phyloP scores from a whole-genome alignment of 306 rosid genomes.

The Cicer chorassanicum region DNA sequence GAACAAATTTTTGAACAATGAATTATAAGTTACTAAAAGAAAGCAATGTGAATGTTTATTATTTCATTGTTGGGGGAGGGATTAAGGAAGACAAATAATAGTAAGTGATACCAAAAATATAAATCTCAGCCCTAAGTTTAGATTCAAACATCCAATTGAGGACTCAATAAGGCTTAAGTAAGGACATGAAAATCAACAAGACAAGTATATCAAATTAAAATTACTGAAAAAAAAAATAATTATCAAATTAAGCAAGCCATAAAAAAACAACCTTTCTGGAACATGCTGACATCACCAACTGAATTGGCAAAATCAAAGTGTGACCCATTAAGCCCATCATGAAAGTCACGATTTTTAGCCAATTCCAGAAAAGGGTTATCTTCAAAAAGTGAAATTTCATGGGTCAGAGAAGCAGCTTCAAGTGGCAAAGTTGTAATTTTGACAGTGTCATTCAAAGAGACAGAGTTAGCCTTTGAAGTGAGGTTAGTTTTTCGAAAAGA shows the following conservation, averaged over 20 bases:
- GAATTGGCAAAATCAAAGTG: conserved; percentile 41
- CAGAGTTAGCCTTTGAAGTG: conserved; percentile 42
- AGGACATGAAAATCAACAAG: neutral
- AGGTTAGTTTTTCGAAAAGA: conserved; percentile 43
- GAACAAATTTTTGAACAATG: neutral
- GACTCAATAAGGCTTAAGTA: neutral
- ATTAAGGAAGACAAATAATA: neutral
- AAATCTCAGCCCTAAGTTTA: neutral
- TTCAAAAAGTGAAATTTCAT: conserved; percentile 24
- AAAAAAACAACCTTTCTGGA: conserved; percentile 50
- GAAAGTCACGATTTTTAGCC: conserved; percentile 35
- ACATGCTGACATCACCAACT: conserved; percentile 33
- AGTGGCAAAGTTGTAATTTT: neutral
- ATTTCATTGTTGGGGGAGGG: neutral
- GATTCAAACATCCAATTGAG: neutral
- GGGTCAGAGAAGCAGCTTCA: conserved; percentile 27
- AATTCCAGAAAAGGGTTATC: conserved; percentile 44
- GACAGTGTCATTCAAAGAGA: conserved; percentile 27
- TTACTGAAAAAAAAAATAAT: neutral
- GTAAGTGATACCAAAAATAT: neutral
- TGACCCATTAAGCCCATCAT: conserved; percentile 32
- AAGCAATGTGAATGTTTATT: neutral
- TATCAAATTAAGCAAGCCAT: neutral
- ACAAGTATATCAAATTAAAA: conserved; percentile 19
- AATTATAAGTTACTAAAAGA: neutral